Base-by-base conservation (phyloP, 495 filamentous ascomycete genomes). In the Aspergillus hancockii region DNA sequence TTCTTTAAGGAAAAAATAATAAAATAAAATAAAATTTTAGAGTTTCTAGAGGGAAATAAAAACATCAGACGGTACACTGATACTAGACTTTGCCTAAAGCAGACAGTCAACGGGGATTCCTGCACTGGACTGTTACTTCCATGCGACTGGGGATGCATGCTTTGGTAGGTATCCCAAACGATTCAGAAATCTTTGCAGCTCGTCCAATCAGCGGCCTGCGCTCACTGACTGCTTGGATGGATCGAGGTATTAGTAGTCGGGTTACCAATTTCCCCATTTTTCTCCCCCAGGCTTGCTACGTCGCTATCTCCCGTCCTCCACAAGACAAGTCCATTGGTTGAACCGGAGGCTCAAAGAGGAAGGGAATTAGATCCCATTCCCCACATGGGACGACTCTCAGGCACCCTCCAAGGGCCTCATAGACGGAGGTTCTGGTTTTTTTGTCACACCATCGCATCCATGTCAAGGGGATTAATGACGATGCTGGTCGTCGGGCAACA, bases 91-190 rank as follows among this genome's bases (percentile, higher is more conserved):
- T 22, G 19, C 43, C 43, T 22, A 12, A 22, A 47, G 5, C 6
- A 23, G 43, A 14, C 5, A 23, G 43, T 4, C 1, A 47, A 47
- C 43, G 43, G 43, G 21, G 8, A 23, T 7, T 45, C 5, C 6
- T 47, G 18, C 2, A 8, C 19, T 47, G 32, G 32, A 28, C 8
- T 14, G 8, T 14, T 14, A 36, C 9, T 36, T 19, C 16, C 18
- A 1, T n/a, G 8, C 14, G 41, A 19, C 14, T 19, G 16, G 19
- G 43, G 18, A 21, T 47, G 43, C 43, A 47, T 32, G 32, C 34
- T 34, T 36, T 30, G 41, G 22, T 55, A 49, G 41, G 22, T 55
- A 49, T 49, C 43, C 41, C 54, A 57, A 49, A 49, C 41, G 54
- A 57, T 23, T 0, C 4, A 41, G 12, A 21, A 54, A 32, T 22